These are phyloP conservation scores for Hericium coralloides DNA, from an alignment of 768 basidiomycete species.

Conservation along the genomic window DNA sequence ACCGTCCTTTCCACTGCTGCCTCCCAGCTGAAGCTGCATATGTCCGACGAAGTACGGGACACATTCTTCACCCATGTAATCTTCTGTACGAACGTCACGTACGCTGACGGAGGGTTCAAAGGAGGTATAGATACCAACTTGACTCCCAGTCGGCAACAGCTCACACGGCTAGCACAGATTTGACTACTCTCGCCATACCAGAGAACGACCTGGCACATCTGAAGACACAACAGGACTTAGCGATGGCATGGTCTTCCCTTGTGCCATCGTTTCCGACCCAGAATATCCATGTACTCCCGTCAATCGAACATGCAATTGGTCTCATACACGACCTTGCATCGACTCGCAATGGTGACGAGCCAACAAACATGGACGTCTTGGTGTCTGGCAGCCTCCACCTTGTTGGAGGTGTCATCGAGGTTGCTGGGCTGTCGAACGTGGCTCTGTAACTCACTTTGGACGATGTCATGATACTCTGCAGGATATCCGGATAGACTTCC, in stretches of 20 bases:
- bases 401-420: constrained; percentile 90
- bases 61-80: constrained; percentile 77
- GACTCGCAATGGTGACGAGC: constrained; percentile 6
- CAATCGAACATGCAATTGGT: constrained; percentile 83
- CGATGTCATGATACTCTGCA: not conserved
- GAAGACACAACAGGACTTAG: constrained; percentile 69
- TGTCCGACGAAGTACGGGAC: constrained; percentile 27
- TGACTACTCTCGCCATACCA: constrained; percentile 61
- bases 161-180: constrained; percentile 39
- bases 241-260: constrained; percentile 60
- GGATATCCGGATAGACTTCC: not conserved
- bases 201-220: constrained; percentile 55
- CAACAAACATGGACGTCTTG: constrained; percentile 47
- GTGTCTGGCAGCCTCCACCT: constrained; percentile 91
- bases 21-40: constrained; percentile 34
- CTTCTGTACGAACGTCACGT: constrained; percentile 96
- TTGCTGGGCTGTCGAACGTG: constrained; percentile 67
- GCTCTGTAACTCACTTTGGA: constrained; percentile 36
- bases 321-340: constrained; percentile 37
- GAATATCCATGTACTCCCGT: constrained; percentile 71
- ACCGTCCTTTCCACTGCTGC: constrained; percentile 46
- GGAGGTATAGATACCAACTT: constrained; percentile 48
- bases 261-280: constrained; percentile 51
- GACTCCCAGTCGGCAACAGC: not conserved
- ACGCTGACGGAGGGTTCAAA: constrained; percentile 81